Base-by-base conservation (phyloP, 164 flowering plant genomes). In the Liquidambar formosana region DNA sequence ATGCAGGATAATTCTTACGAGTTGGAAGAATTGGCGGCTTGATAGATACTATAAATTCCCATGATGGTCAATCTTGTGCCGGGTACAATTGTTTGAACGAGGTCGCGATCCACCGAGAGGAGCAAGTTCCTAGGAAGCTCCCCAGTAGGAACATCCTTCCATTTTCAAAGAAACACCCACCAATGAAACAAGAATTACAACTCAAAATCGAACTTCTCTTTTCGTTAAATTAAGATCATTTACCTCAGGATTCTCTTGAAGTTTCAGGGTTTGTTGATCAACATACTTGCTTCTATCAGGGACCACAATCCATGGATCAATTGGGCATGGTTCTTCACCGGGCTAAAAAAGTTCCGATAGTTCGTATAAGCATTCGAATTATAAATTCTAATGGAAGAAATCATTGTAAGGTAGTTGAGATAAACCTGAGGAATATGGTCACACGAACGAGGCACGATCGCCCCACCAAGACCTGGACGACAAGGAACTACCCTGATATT, bases 161-260 rank as follows among this genome's bases (percentile, higher is more conserved):
- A 80, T 52, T 74, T 23, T 41, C 43, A 71, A 67, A 63, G 23
- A 52, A 43, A 64, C 57, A 59, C 2, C 21, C 23, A 52, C 43
- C 0, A 60, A 18, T 46, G 22, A 65, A 26, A 47, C 28, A n/a
- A 64, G 65, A 51, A 48, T 5, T 11, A 10, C 1, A 60, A 58
- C 18, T 59, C 19, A 45, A 22, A 0, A 15, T 27, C 49, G 41
- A 8, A 27, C 48, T 8, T 19, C 21, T 28, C 1, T 23, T 27
- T 23, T 27, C 21, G 48, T 21, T 9, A 38, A 23, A n/a, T 44
- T 9, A 33, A 48, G 57, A 23, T 33, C 16, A 57, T 28, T 67
- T 69, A 95, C 99, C 96, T 96, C 99, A 0, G 99, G 99, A 63
- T 96, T 96, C 74, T 96, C 99, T 79, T 96, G 99, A 79, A 96